A percentile compares a stretch with the other conserved stretches of the same genome.
Evolutionary conservation across 768 basidiomycete species (phyloP).

Genomic region (Rhodotorula taiwanensis): DNA sequence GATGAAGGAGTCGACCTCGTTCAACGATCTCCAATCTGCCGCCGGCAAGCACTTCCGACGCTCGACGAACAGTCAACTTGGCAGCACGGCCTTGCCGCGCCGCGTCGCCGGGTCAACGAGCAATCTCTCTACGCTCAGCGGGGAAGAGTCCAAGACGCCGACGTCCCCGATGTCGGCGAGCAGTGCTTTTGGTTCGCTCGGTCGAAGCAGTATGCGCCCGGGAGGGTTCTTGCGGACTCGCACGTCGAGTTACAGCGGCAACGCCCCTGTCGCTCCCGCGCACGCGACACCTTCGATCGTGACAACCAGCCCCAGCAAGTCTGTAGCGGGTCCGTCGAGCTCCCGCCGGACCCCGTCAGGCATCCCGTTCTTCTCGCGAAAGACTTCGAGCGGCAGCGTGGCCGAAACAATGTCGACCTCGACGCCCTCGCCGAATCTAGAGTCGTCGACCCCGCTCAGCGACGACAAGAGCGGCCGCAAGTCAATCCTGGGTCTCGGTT

Average conservation of each 20-base stretch:
- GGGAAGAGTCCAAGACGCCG: neutral
- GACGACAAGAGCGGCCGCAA: constrained; percentile 36
- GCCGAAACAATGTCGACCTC: constrained; percentile 41
- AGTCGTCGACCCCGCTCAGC: constrained; percentile 35
- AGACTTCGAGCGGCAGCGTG: constrained; percentile 55
- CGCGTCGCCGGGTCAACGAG: constrained; percentile 33
- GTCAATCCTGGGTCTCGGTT: constrained; percentile 43
- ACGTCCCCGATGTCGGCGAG: constrained; percentile 1
- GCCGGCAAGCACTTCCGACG: constrained; percentile 8
- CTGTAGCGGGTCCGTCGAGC: constrained; percentile 29
- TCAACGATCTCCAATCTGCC: constrained; percentile 22
- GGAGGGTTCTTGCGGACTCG: constrained; percentile 52
- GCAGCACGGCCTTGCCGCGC: constrained; percentile 3
- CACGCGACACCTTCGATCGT: constrained; percentile 20
- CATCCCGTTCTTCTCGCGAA: constrained; percentile 88
- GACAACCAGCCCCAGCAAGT: constrained; percentile 28
- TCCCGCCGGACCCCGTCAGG: constrained; percentile 84
- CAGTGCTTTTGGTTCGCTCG: constrained; percentile 24
- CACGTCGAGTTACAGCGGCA: constrained; percentile 30
- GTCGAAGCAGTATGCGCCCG: constrained; percentile 21
- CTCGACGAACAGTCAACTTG: constrained; percentile 11
- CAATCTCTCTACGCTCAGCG: constrained; percentile 26
- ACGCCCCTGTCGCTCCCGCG: constrained; percentile 13
- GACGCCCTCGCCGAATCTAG: constrained; percentile 54
- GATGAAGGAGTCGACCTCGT: constrained; percentile 33